Evolutionary conservation across 2,329 filamentous ascomycete species (phyloP).

Genomic region (Pseudogymnoascus sp.): DNA sequence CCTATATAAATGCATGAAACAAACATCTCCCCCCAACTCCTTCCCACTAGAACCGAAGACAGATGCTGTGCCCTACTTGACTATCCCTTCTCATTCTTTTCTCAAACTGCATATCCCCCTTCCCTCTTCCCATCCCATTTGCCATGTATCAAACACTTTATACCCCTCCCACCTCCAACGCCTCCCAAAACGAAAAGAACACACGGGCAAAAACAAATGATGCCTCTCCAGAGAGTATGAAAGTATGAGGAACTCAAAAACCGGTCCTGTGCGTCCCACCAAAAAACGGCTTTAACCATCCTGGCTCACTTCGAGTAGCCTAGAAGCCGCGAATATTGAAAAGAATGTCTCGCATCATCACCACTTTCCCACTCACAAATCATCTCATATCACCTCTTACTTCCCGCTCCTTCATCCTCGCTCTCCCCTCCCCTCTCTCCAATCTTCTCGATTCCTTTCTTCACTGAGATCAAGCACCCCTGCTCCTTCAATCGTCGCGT

Average conservation of each 20-base stretch:
- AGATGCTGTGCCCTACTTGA: not conserved
- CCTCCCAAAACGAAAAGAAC: not conserved
- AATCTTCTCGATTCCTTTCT: conserved; percentile 69
- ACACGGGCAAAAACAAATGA: not conserved
- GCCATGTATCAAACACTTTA: conserved; percentile 6
- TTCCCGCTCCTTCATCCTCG: conserved; percentile 13
- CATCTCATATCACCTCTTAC: not conserved
- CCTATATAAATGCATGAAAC: not conserved
- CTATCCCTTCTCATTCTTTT: not conserved
- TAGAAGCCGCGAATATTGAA: not conserved
- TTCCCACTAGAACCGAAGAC: not conserved
- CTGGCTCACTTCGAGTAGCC: not conserved
- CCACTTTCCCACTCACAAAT: not conserved
- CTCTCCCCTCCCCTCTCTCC: conserved; percentile 23
- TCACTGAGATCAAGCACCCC: conserved; percentile 76
- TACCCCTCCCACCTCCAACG: not conserved
- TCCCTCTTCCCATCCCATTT: not conserved
- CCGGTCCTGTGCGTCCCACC: not conserved
- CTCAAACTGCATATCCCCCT: not conserved
- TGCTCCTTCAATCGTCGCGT: conserved; percentile 70
- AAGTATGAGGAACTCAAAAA: not conserved
- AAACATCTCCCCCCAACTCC: not conserved
- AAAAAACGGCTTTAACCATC: not conserved
- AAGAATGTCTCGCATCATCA: not conserved
- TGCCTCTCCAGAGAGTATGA: not conserved